Evolutionary conservation across 2,329 filamentous ascomycete species (phyloP), one percentile per base, ranked within the genome.

Genomic region (Thielaviopsis punctulata): DNA sequence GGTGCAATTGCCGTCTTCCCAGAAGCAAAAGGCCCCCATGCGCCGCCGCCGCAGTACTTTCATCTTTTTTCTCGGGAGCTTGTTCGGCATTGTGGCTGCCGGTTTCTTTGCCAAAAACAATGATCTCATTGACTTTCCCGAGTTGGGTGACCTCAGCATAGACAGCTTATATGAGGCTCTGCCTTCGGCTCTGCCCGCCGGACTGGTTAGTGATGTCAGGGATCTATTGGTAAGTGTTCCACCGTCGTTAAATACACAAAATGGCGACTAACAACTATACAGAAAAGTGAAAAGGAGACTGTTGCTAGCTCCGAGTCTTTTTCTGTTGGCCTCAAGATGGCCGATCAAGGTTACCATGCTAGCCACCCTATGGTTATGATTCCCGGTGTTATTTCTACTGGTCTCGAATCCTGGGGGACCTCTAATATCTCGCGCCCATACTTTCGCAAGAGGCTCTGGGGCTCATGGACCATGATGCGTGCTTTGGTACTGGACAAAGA

Each of bases 381-480:
- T 9, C 92, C 92, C 0, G 92, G 92, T 4, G 92, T 98, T 55
- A 98, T 98, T 59, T 96, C 92, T 0, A 96, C 92, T 0, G 92
- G 92, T 1, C 75, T 98, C 22, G 92, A 98, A 67, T 95, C 87
- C 47, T 98, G 92, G 92, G 87, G 90, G 3, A 96, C 92, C 0
- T 80, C 84, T 49, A 85, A 89, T 62, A 71, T 74, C 43, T 95
- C 89, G 7, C 77, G 87, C 33, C 84, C 83, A 55, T 98, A 96
- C 67, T 98, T 98, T 66, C 76, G 92, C 57, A 95, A 93, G 68
- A 75, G 92, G 51, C 69, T 98, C 48, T 98, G 92, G 92, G 92
- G 92, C 4, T 95, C 87, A 59, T 98, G 93, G 92, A 94, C 79
- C 57, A 98, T 98, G 92, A 95, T 98, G 88, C 78, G 84, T 48